Percentiles rank a stretch among this genome's conserved stretches.
Evolutionary conservation across 2,329 filamentous ascomycete genomes (phyloP).

Genomic region (Nemania sp.): DNA sequence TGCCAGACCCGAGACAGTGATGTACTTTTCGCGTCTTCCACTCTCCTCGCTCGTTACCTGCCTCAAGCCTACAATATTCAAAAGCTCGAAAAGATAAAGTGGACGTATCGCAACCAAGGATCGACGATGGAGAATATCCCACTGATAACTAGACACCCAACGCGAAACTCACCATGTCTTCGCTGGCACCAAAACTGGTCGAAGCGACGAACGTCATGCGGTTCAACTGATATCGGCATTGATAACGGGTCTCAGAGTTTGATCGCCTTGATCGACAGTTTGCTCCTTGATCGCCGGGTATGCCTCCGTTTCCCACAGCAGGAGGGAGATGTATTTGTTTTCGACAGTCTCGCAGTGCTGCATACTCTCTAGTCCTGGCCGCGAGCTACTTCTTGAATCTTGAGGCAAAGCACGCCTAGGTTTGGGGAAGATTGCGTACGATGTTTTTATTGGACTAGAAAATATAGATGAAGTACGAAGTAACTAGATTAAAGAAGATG

Average conservation of each 20-base stretch:
- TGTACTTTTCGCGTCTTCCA: slow-evolving; percentile 19
- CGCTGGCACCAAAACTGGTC: slow-evolving; percentile 20
- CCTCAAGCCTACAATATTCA: slow-evolving; percentile 18
- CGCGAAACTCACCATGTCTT: slow-evolving; percentile 15
- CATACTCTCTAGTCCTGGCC: no score
- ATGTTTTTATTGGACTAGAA: no score
- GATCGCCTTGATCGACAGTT: slow-evolving; percentile 11
- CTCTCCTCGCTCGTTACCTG: slow-evolving; percentile 18
- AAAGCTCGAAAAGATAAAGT: slow-evolving; percentile 22
- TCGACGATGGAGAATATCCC: slow-evolving; percentile 7
- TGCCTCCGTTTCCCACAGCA: slow-evolving; percentile 17
- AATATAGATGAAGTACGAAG: no score
- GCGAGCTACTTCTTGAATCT: no score
- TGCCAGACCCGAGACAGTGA: background rate
- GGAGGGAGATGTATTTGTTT: slow-evolving; percentile 18
- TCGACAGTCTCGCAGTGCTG: slow-evolving; percentile 13
- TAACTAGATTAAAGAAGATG: no score
- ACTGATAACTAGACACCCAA: slow-evolving; percentile 20
- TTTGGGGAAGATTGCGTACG: no score
- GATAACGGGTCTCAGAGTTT: slow-evolving; percentile 19
- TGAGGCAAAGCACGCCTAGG: no score
- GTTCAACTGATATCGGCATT: slow-evolving; percentile 11
- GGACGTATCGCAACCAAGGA: slow-evolving; percentile 4
- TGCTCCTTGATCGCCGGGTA: slow-evolving; percentile 19
- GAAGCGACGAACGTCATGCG: slow-evolving; percentile 2